phyloP scores from a whole-genome alignment of 2,329 filamentous ascomycete genomes.

The Aspergillus vadensis region DNA sequence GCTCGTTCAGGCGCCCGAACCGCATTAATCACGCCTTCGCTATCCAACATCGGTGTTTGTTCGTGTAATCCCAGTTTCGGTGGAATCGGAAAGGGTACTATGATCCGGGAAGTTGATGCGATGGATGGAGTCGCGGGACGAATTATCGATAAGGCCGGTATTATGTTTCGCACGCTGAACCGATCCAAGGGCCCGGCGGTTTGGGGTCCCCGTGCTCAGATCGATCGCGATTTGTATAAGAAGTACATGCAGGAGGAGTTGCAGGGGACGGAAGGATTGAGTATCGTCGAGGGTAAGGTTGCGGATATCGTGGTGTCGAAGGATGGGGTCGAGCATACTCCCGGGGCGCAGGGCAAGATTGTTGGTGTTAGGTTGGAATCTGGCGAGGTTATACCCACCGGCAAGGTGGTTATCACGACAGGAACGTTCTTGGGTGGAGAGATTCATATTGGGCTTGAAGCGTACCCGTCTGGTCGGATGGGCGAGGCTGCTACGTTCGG shows the following conservation, averaged over 20 bases:
- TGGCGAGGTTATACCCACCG: conserved; percentile 78
- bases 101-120: conserved; percentile 92
- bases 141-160: conserved; percentile 87
- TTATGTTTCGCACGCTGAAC: conserved; percentile 93
- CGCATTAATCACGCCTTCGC: conserved; percentile 82
- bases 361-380: conserved; percentile 84
- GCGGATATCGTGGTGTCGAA: conserved; percentile 82
- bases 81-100: conserved; percentile 97
- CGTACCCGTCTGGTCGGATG: conserved; percentile 84
- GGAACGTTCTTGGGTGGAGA: conserved; percentile 94
- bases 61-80: conserved; percentile 97
- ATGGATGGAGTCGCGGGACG: conserved; percentile 86
- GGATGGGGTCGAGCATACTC: conserved; percentile 50
- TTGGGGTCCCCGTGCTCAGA: conserved; percentile 95
- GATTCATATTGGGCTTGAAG: conserved; percentile 89
- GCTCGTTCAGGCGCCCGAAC: conserved; percentile 87
- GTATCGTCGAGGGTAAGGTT: conserved; percentile 81
- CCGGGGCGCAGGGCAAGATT: conserved; percentile 67
- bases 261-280: conserved; percentile 72
- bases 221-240: conserved; percentile 87
- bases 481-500: conserved; percentile 92
- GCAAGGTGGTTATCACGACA: conserved; percentile 88
- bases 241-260: conserved; percentile 89
- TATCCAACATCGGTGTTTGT: conserved; percentile 88
- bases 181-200: conserved; percentile 89